Conservation (phyloP, 1,284 basidiomycete genomes). For the Porodaedalea pini region DNA sequence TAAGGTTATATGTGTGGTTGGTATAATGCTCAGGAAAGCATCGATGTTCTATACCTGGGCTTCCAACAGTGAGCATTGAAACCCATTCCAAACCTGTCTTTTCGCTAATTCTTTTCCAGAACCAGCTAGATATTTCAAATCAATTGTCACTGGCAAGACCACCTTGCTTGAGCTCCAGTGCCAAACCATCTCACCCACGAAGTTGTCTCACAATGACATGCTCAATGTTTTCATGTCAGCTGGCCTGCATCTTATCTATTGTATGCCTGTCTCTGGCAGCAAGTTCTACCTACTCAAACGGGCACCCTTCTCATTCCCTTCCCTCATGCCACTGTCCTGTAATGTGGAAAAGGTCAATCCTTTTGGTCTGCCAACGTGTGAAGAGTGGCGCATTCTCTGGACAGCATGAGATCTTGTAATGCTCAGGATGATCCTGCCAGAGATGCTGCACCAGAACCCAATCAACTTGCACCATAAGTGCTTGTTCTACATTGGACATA, state of each 20-base stretch:
- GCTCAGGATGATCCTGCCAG: conserved; percentile 77
- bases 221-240: conserved; percentile 15
- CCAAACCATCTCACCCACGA: neutral
- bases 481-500: conserved; percentile 85
- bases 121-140: neutral
- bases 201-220: conserved; percentile 4
- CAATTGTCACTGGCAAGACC: neutral
- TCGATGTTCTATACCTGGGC: neutral
- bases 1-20: neutral
- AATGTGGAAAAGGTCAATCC: conserved; percentile 23
- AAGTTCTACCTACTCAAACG: conserved; percentile 71
- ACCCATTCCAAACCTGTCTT: neutral
- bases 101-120: neutral
- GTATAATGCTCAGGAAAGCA: neutral
- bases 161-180: neutral
- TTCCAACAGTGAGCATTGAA: neutral
- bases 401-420: conserved; percentile 86
- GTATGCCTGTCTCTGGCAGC: conserved; percentile 12
- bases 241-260: conserved; percentile 11
- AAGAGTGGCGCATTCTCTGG: conserved; percentile 83
- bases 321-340: conserved; percentile 36
- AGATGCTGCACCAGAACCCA: conserved; percentile 85
- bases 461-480: conserved; percentile 90
- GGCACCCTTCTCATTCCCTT: conserved; percentile 64
- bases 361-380: conserved; percentile 58